A percentile compares a stretch with the other conserved stretches of the same genome.
Evolutionary conservation across 2,329 filamentous ascomycete species (phyloP).

Genomic region (Clonostachys rosea): DNA sequence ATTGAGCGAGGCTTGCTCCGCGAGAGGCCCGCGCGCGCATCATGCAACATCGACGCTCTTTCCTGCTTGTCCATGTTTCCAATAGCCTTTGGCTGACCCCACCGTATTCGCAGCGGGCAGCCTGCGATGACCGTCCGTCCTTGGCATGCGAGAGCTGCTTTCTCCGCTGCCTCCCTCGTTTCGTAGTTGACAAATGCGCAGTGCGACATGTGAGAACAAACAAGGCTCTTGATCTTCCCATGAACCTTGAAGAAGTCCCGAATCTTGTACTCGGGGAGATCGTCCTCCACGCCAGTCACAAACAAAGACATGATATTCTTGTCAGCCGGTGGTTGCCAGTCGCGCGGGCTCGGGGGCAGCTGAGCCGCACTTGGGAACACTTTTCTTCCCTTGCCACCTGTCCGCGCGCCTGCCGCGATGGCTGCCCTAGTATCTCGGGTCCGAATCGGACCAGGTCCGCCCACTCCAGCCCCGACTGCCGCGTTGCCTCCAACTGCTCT

Average conservation of each 20-base stretch:
- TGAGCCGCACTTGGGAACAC: constrained; percentile 68
- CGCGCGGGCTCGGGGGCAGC: constrained; percentile 74
- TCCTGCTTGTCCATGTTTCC: constrained; percentile 89
- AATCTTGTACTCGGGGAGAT: constrained; percentile 87
- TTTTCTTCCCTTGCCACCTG: constrained; percentile 40
- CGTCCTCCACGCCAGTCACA: constrained; percentile 91
- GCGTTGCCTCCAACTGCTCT: constrained; percentile 32
- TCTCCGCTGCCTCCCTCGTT: constrained; percentile 78
- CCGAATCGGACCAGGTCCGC: constrained; percentile 72
- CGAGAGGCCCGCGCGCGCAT: constrained; percentile 47
- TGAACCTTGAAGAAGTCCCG: constrained; percentile 86
- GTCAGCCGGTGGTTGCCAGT: constrained; percentile 82
- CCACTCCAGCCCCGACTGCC: constrained; percentile 49
- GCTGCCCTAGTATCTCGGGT: constrained; percentile 62
- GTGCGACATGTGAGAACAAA: constrained; percentile 96
- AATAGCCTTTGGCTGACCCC: constrained; percentile 88
- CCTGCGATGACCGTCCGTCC: constrained; percentile 87
- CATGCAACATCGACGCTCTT: constrained; percentile 73
- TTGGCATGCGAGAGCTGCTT: constrained; percentile 77
- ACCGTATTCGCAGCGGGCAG: constrained; percentile 83
- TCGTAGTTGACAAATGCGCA: constrained; percentile 97
- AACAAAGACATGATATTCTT: constrained; percentile 89
- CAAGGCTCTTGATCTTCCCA: constrained; percentile 85
- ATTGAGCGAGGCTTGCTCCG: constrained; percentile 14
- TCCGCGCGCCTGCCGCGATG: constrained; percentile 39